phyloP scores from a whole-genome alignment of 768 basidiomycete genomes.

The Coprinopsis marcescibilis region DNA sequence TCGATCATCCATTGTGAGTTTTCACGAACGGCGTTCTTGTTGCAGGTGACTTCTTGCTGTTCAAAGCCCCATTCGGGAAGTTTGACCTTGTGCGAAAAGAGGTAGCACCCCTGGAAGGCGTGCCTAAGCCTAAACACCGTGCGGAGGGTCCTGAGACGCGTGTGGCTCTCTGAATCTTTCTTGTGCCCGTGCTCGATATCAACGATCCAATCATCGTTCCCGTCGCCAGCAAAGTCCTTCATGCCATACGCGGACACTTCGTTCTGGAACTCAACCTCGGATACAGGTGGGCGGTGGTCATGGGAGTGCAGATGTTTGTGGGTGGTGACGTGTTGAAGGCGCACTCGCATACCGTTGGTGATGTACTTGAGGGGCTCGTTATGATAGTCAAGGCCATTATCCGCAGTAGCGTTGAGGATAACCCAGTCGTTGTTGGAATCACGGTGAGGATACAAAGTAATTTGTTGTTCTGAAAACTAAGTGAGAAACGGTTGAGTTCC shows the following conservation, averaged over 20 bases:
- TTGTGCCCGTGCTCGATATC: conserved; percentile 73
- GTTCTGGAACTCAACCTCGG: conserved; percentile 98
- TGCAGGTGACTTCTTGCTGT: conserved; percentile 99
- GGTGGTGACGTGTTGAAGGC: conserved; percentile 74
- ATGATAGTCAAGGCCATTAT: conserved; percentile 41
- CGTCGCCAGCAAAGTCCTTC: conserved; percentile 78
- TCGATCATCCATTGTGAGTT: conserved; percentile 96
- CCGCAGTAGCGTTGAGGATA: conserved; percentile 67
- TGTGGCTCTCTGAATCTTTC: conserved; percentile 59
- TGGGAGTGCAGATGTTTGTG: conserved; percentile 91
- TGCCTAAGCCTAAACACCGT: conserved; percentile 84
- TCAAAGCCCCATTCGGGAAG: conserved; percentile 97
- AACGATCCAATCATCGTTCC: conserved; percentile 90
- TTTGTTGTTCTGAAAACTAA: conserved; percentile 77
- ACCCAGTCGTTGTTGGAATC: conserved; percentile 95
- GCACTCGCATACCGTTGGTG: conserved; percentile 62
- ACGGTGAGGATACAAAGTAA: conserved; percentile 98
- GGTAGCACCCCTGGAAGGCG: conserved; percentile 84
- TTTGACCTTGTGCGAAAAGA: conserved; percentile 98
- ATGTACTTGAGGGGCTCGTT: conserved; percentile 57
- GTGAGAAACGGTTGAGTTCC: not conserved
- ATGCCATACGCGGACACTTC: conserved; percentile 95
- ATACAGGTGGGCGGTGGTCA: conserved; percentile 89
- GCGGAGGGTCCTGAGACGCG: conserved; percentile 71
- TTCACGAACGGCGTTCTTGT: conserved; percentile 86